Evolutionary conservation across 1,139 yeast species (phyloP).

Genomic region (Yamadazyma blattariae): DNA sequence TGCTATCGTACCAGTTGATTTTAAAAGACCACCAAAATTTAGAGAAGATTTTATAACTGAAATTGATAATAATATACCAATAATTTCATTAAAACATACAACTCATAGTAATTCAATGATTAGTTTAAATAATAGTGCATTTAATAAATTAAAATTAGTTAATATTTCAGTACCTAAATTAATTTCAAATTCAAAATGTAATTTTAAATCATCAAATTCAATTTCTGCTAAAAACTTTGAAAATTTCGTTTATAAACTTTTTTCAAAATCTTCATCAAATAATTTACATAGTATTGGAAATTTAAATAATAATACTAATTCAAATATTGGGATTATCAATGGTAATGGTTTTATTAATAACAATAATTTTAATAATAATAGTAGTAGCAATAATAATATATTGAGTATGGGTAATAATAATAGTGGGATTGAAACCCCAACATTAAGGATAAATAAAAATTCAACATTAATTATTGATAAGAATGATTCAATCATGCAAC

Average conservation of each 20-base stretch:
- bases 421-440: not conserved
- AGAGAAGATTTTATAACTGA: not conserved
- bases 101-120: not conserved
- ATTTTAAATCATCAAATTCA: conserved; percentile 16
- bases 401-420: not conserved
- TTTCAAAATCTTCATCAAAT: conserved; percentile 22
- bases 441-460: conserved; percentile 16
- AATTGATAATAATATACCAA: conserved; percentile 4
- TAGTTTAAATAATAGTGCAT: conserved; percentile 2
- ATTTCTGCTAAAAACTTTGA: conserved; percentile 57
- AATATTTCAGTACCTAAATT: conserved; percentile 12
- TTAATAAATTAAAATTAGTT: conserved; percentile 1
- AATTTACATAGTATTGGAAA: not conserved
- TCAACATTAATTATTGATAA: conserved; percentile 14
- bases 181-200: conserved; percentile 13
- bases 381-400: not conserved
- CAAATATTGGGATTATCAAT: not conserved
- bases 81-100: conserved; percentile 3
- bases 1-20: conserved; percentile 23
- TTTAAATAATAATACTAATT: not conserved
- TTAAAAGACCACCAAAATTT: conserved; percentile 9
- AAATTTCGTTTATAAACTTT: conserved; percentile 45
- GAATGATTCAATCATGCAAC: conserved; percentile 41
- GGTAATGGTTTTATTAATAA: not conserved
- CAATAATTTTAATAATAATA: not conserved